Percentiles rank a stretch among this genome's conserved stretches.
These are phyloP conservation scores for Nakaseomyces bracarensis DNA, from an alignment of 1,139 yeast species.

Conservation along the genomic window DNA sequence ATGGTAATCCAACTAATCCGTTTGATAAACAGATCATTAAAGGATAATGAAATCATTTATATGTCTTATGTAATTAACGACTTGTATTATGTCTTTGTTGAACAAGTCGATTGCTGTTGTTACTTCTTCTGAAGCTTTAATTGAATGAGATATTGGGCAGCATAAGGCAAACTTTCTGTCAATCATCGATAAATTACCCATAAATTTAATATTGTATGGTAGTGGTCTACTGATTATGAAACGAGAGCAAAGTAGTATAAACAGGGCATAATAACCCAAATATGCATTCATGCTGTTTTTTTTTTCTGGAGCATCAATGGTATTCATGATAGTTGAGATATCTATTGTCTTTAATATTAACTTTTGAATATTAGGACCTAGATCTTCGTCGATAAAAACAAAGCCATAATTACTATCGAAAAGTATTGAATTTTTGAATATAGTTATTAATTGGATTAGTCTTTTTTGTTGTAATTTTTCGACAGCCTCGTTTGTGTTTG, in stretches of 20 bases:
- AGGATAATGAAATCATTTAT: slow-evolving; percentile 28
- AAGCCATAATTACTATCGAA: slow-evolving; percentile 12
- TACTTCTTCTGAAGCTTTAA: slow-evolving; percentile 15
- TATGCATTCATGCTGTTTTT: slow-evolving; percentile 14
- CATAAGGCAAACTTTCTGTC: slow-evolving; percentile 21
- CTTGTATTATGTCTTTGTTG: slow-evolving; percentile 24
- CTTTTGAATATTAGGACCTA: too few relatives aligned
- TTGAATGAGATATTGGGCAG: slow-evolving; percentile 16
- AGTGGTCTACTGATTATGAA: slow-evolving; percentile 20
- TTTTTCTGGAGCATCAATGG: not conserved
- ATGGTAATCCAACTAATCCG: slow-evolving; percentile 41
- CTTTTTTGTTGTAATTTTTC: slow-evolving; percentile 17
- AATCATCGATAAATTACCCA: slow-evolving; percentile 27
- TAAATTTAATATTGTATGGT: slow-evolving; percentile 22
- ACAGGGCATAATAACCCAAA: slow-evolving; percentile 27
- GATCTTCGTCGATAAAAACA: too few relatives aligned
- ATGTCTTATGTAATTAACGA: slow-evolving; percentile 31
- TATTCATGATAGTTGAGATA: not conserved
- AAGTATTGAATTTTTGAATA: slow-evolving; percentile 14
- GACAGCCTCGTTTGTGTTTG: slow-evolving; percentile 17
- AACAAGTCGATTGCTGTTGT: slow-evolving; percentile 20
- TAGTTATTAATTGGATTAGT: slow-evolving; percentile 17
- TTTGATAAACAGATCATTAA: slow-evolving; percentile 58
- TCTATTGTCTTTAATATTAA: not conserved
- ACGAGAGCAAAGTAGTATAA: slow-evolving; percentile 19